Base-by-base conservation (phyloP, 352 stramenopile genomes). In the Globisporangium sylvaticum region DNA sequence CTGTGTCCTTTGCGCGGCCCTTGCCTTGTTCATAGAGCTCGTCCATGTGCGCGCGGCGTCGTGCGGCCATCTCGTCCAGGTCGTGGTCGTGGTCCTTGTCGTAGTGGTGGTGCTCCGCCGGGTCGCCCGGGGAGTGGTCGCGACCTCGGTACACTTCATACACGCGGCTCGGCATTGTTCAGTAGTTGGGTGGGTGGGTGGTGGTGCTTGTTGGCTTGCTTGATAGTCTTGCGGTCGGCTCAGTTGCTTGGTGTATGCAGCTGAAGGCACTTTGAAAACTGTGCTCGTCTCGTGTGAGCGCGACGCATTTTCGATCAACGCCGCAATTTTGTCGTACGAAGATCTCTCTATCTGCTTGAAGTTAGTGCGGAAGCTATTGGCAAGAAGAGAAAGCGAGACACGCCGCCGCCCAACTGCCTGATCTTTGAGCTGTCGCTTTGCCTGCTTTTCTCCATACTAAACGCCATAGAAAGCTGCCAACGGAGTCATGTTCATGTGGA, bases 141-240 rank as follows among this genome's bases (percentile, higher is more conserved):
- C 48, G 64, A 25, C 31, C 32, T n/a, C 25, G 56, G 57, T 62
- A 69, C 9, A 68, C 67, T 42, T 72, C 67, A 44, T 60, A 66
- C 31, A 68, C 59, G 14, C 62, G 62, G 54, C 62, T 66, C 25
- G 55, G 46, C 67, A 72, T 72, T 50, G 4, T 50, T 50, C 18
- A 50, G 5, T 24, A 48, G 39, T 18, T 44, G 37, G 15, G 14
- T 44, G 5, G 37, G 39, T n/a, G 9, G 39, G 39, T 50, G 42
- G 18, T 24, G 18, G 5, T 68, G 46, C 32, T 55, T 15, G 34
- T 25, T 65, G 18, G 25, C n/a, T 53, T 62, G 68, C 56, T 59
- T 62, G 57, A 20, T 63, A 29, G 22, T 53, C 37, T 55, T 39
- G 37, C 3, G 25, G 6, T 62, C n/a, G 55, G 14, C 53, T 20